Conservation (phyloP, 768 basidiomycete species). For the Mycena vulgaris region DNA sequence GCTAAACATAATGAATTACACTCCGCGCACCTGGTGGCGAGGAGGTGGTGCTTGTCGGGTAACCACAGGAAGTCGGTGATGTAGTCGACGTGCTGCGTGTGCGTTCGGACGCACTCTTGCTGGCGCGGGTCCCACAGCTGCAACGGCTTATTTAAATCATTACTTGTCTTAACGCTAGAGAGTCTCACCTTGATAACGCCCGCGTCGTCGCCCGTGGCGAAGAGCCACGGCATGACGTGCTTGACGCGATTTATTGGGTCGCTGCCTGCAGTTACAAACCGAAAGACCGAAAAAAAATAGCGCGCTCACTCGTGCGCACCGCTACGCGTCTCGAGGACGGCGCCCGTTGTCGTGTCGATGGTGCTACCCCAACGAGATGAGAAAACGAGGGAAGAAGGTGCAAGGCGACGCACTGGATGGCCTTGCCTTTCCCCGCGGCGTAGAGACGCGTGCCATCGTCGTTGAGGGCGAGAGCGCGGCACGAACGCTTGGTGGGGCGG, state of each 20-base stretch:
- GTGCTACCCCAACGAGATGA: constrained; percentile 58
- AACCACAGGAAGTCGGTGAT: constrained; percentile 94
- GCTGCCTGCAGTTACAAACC: constrained; percentile 49
- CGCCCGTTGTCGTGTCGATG: constrained; percentile 76
- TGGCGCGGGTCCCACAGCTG: constrained; percentile 94
- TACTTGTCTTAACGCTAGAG: constrained; percentile 43
- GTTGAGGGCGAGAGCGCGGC: constrained; percentile 79
- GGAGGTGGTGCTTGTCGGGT: constrained; percentile 85
- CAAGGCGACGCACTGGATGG: constrained; percentile 80
- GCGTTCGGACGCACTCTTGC: constrained; percentile 72
- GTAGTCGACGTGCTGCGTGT: constrained; percentile 94
- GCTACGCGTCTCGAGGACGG: constrained; percentile 62
- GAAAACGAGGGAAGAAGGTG: background rate
- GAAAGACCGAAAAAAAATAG: constrained; percentile 27
- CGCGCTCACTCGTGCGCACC: constrained; percentile 77
- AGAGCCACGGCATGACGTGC: constrained; percentile 75
- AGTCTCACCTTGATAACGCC: constrained; percentile 84
- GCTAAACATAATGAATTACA: background rate
- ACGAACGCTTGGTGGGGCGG: constrained; percentile 87
- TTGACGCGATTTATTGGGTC: constrained; percentile 88
- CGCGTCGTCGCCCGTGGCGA: constrained; percentile 94
- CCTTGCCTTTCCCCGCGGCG: constrained; percentile 86
- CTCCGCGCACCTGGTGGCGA: constrained; percentile 84
- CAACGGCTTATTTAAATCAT: constrained; percentile 7
- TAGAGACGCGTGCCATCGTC: constrained; percentile 80